These are phyloP conservation scores for Fusarium nelsonii DNA, from an alignment of 2,329 filamentous ascomycete genomes.

Conservation along the genomic window DNA sequence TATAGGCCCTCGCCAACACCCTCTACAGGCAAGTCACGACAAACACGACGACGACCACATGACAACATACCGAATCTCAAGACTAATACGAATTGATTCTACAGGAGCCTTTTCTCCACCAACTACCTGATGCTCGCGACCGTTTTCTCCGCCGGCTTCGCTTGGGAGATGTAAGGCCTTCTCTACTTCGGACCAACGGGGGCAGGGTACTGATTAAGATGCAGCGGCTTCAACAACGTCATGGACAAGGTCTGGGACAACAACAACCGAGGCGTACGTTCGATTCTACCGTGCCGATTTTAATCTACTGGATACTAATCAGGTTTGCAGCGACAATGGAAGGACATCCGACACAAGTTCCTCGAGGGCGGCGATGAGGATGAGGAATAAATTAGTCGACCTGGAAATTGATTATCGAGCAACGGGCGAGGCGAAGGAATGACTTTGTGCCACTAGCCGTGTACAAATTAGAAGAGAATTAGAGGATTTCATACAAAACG, in stretches of 20 bases:
- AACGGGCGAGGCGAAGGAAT: slow-evolving; percentile 38
- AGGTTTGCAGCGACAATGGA: slow-evolving; percentile 89
- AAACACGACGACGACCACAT: slow-evolving; percentile 29
- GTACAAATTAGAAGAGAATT: slow-evolving; percentile 52
- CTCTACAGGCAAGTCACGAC: slow-evolving; percentile 57
- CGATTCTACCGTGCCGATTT: neutral
- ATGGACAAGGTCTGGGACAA: slow-evolving; percentile 92
- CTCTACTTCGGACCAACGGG: slow-evolving; percentile 35
- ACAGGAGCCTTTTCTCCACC: slow-evolving; percentile 83
- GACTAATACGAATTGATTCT: slow-evolving; percentile 43
- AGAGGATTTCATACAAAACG: slow-evolving; percentile 45
- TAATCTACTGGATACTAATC: slow-evolving; percentile 46
- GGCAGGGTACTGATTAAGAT: slow-evolving; percentile 50
- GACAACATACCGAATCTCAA: slow-evolving; percentile 29
- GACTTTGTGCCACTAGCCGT: slow-evolving; percentile 50
- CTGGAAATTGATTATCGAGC: slow-evolving; percentile 31
- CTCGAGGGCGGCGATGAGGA: slow-evolving; percentile 73
- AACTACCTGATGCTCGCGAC: slow-evolving; percentile 89
- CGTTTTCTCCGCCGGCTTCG: slow-evolving; percentile 90
- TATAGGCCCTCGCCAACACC: slow-evolving; percentile 54
- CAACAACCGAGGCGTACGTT: slow-evolving; percentile 90
- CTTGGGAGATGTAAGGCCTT: slow-evolving; percentile 86
- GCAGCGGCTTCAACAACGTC: slow-evolving; percentile 83
- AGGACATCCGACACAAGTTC: slow-evolving; percentile 96
- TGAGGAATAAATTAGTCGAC: slow-evolving; percentile 40